These are phyloP conservation scores for Coemansia sp. DNA, from an alignment of 192 early-diverging fungal genomes.

Conservation along the genomic window DNA sequence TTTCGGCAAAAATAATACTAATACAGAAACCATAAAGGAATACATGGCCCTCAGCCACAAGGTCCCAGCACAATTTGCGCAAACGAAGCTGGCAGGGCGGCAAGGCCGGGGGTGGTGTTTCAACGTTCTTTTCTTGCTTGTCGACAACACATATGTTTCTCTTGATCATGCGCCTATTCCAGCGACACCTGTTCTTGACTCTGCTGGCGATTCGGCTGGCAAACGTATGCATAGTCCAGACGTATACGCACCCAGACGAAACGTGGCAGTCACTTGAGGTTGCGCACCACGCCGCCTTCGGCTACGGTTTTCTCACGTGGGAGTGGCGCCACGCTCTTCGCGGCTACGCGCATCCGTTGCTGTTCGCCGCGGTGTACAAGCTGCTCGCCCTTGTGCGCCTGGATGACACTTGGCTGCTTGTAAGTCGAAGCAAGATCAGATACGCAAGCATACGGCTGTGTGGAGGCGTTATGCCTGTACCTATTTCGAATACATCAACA, in stretches of 20 bases:
- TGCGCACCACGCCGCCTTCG: constrained; percentile 83
- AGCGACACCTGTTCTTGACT: constrained; percentile 15
- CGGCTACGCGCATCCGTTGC: constrained; percentile 78
- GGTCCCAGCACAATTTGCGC: too few species aligned
- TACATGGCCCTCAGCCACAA: too few species aligned
- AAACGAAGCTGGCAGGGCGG: too few species aligned
- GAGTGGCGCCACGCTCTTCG: constrained; percentile 87
- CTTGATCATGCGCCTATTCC: background rate
- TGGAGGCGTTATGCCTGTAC: too few species aligned
- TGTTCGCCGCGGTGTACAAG: constrained; percentile 81
- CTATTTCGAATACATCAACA: too few species aligned
- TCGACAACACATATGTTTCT: too few species aligned
- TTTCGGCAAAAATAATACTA: too few species aligned
- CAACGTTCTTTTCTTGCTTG: too few species aligned
- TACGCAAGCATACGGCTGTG: too few species aligned
- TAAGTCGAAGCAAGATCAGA: constrained; percentile 46
- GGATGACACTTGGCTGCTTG: constrained; percentile 64
- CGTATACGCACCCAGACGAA: constrained; percentile 93
- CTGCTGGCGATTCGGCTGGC: constrained; percentile 37
- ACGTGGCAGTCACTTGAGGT: constrained; percentile 97
- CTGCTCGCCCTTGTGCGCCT: constrained; percentile 61
- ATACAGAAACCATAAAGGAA: too few species aligned
- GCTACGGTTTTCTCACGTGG: constrained; percentile 91
- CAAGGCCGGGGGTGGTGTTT: too few species aligned
- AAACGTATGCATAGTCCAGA: constrained; percentile 53